Percentiles rank a stretch among this genome's conserved stretches.
Evolutionary conservation across 2,329 filamentous ascomycete species (phyloP).

Genomic region (Penicillium oxalicum): DNA sequence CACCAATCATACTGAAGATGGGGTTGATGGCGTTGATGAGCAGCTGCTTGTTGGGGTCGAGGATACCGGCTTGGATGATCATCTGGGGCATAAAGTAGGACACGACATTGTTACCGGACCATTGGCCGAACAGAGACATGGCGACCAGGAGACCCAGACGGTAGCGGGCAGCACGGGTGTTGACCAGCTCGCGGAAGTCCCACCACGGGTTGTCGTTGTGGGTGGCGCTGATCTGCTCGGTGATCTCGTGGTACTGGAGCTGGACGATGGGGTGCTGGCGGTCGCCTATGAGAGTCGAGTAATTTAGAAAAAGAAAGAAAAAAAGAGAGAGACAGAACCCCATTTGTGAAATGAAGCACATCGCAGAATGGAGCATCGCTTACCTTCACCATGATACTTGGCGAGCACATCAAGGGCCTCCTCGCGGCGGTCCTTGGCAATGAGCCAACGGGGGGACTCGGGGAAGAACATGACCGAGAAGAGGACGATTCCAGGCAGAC

Average conservation of each 20-base stretch:
- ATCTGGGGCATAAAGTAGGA: constrained; percentile 49
- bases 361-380: background rate
- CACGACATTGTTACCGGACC: constrained; percentile 24
- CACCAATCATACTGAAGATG: constrained; percentile 24
- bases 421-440: constrained; percentile 56
- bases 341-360: no score
- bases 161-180: constrained; percentile 44
- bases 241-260: constrained; percentile 1
- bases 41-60: constrained; percentile 44
- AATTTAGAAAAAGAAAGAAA: background rate
- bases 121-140: constrained; percentile 51
- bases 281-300: background rate
- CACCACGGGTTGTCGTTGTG: constrained; percentile 2
- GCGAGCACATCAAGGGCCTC: constrained; percentile 57
- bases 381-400: constrained; percentile 58
- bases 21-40: constrained; percentile 53
- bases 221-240: background rate
- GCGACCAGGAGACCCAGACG: constrained; percentile 47
- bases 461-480: constrained; percentile 40
- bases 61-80: constrained; percentile 42
- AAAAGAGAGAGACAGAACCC: no score
- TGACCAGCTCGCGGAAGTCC: constrained; percentile 51
- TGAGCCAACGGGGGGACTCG: constrained; percentile 60
- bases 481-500: constrained; percentile 2
- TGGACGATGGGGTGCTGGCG: background rate